These are phyloP conservation scores for Penicillium tannophilum DNA, from an alignment of 495 filamentous ascomycete species.

Conservation along the genomic window DNA sequence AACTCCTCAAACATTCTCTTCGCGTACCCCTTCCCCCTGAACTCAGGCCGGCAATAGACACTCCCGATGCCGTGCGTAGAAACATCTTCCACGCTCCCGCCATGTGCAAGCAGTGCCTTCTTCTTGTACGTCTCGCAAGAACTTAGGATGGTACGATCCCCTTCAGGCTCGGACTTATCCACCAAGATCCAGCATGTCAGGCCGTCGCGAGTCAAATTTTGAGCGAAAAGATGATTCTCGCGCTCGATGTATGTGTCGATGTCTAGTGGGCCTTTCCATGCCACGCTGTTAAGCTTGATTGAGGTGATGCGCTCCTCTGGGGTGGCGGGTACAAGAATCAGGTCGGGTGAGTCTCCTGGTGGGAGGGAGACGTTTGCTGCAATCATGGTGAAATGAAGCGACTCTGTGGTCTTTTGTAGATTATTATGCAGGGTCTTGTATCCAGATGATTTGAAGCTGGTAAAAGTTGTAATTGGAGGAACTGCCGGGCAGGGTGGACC, in stretches of 20 bases:
- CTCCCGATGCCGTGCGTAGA: constrained; percentile 81
- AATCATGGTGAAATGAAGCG: constrained; percentile 31
- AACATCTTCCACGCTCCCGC: constrained; percentile 59
- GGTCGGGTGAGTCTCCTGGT: constrained; percentile 55
- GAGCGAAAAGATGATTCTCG: constrained; percentile 69
- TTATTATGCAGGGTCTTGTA: too few species aligned
- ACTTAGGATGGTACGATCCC: constrained; percentile 65
- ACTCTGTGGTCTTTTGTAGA: background rate
- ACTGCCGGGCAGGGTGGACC: too few species aligned
- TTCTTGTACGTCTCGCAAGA: constrained; percentile 87
- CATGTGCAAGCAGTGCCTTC: constrained; percentile 59
- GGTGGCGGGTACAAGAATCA: constrained; percentile 70
- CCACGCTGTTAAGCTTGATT: constrained; percentile 66
- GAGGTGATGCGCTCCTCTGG: constrained; percentile 61
- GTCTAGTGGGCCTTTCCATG: constrained; percentile 71
- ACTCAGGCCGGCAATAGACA: constrained; percentile 77
- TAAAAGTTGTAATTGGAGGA: too few species aligned
- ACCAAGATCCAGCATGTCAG: constrained; percentile 88
- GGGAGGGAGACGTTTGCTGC: constrained; percentile 52
- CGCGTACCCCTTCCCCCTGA: constrained; percentile 77
- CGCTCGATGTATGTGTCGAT: constrained; percentile 73
- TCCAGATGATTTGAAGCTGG: too few species aligned
- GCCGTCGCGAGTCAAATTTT: constrained; percentile 68
- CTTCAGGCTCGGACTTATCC: constrained; percentile 49
- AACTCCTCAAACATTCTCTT: constrained; percentile 66